These are phyloP conservation scores for Ascoidea tarda DNA, from an alignment of 805 yeast species.

Conservation along the genomic window DNA sequence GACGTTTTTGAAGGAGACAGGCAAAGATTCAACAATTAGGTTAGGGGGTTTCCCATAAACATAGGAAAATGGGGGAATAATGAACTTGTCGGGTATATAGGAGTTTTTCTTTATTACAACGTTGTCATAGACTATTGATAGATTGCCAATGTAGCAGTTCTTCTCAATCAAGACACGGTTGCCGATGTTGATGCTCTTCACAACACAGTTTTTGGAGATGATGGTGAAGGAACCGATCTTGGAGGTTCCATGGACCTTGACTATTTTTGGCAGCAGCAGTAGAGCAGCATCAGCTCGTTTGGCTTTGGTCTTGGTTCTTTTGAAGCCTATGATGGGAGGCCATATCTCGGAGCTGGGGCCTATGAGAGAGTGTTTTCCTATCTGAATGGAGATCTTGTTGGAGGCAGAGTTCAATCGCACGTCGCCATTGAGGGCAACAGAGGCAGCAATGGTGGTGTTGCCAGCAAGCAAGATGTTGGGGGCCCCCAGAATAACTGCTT, in stretches of 20 bases:
- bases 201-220: constrained; percentile 19
- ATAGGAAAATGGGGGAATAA: constrained; percentile 34
- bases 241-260: constrained; percentile 14
- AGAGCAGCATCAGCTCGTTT: too few relatives aligned
- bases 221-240: constrained; percentile 29
- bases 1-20: constrained; percentile 10
- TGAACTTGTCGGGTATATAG: constrained; percentile 23
- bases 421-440: constrained; percentile 21
- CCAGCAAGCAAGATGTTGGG: constrained; percentile 27
- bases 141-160: constrained; percentile 21
- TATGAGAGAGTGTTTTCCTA: constrained; percentile 29
- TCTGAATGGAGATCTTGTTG: constrained; percentile 16
- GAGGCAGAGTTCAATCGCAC: constrained; percentile 9
- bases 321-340: constrained; percentile 15
- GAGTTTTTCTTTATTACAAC: constrained; percentile 28
- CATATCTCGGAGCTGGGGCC: constrained; percentile 15
- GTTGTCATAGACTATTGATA: constrained; percentile 30
- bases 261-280: not conserved
- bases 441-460: constrained; percentile 22
- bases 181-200: constrained; percentile 27
- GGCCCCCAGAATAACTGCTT: constrained; percentile 24
- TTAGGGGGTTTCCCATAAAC: constrained; percentile 15
- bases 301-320: not conserved
- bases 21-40: constrained; percentile 9
- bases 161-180: constrained; percentile 31